Evolutionary conservation across 2,329 filamentous ascomycete species (phyloP).

Genomic region (Blastomyces parvus): DNA sequence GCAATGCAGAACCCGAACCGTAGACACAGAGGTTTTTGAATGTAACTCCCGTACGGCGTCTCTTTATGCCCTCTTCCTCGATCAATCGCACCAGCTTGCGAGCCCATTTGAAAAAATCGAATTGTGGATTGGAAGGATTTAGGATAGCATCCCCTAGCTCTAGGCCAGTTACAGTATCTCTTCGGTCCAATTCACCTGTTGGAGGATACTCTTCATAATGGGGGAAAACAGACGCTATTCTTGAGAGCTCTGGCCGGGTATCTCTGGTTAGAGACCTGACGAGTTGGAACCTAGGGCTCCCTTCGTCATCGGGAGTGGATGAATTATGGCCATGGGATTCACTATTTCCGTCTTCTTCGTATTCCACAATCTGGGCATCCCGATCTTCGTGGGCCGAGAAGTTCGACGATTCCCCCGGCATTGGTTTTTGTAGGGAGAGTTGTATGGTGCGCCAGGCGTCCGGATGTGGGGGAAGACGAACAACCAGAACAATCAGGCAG

Average conservation of each 20-base stretch:
- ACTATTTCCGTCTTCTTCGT: background rate
- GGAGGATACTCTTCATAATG: constrained; percentile 3
- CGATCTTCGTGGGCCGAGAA: background rate
- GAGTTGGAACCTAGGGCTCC: background rate
- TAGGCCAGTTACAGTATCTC: constrained; percentile 32
- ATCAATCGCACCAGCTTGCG: constrained; percentile 42
- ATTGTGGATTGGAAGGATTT: constrained; percentile 44
- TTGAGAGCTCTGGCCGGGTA: constrained; percentile 11
- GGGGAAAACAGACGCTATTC: constrained; percentile 15
- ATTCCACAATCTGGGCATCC: background rate
- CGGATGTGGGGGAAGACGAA: background rate
- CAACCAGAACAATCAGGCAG: background rate
- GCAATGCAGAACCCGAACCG: constrained; percentile 56
- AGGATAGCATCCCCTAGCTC: constrained; percentile 40
- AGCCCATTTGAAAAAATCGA: constrained; percentile 47
- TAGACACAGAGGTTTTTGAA: constrained; percentile 58
- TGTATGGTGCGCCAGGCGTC: background rate
- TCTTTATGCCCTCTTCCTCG: constrained; percentile 47
- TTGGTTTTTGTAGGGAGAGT: background rate
- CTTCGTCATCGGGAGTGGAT: background rate
- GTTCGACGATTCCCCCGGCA: background rate
- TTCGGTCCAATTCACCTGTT: constrained; percentile 15
- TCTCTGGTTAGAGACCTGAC: constrained; percentile 16
- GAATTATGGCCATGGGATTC: background rate
- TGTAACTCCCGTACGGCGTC: constrained; percentile 49